These are phyloP conservation scores for Mallotus japonicus DNA, from an alignment of 441 rosid genomes.

Conservation along the genomic window DNA sequence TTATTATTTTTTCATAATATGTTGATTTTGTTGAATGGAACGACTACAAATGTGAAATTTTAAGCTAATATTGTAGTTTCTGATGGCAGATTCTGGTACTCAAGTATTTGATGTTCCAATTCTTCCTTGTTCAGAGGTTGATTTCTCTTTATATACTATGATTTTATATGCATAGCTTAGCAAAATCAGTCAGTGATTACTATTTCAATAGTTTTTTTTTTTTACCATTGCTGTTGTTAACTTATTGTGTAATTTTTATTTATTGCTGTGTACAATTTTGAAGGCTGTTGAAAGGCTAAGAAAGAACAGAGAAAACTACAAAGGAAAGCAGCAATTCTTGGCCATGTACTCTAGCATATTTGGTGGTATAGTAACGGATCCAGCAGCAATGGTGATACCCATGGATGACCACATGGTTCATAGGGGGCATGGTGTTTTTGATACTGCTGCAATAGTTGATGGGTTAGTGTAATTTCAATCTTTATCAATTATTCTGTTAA, in stretches of 20 bases:
- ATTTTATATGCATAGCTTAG: too few species aligned
- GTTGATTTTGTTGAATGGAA: background rate
- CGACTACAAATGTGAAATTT: background rate
- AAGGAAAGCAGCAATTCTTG: constrained; percentile 52
- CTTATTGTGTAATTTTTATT: background rate
- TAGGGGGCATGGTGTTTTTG: constrained; percentile 93
- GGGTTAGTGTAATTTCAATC: constrained; percentile 49
- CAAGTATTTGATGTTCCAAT: constrained; percentile 49
- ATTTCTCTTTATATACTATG: background rate
- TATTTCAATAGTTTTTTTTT: background rate
- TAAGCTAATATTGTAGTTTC: background rate
- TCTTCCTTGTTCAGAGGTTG: constrained; percentile 61
- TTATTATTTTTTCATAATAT: background rate
- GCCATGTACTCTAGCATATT: constrained; percentile 89
- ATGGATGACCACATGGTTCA: constrained; percentile 94
- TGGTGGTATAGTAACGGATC: constrained; percentile 75
- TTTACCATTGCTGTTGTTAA: background rate
- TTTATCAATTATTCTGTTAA: background rate
- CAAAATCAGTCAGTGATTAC: too few species aligned
- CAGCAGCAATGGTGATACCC: constrained; percentile 81
- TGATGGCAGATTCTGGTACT: constrained; percentile 38
- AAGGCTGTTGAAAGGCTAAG: constrained; percentile 69
- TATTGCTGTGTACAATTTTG: background rate
- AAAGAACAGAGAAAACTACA: constrained; percentile 35
- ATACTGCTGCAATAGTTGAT: constrained; percentile 71